These are phyloP conservation scores for Monosporascus ibericus DNA, from an alignment of 2,329 filamentous ascomycete species.

Conservation along the genomic window DNA sequence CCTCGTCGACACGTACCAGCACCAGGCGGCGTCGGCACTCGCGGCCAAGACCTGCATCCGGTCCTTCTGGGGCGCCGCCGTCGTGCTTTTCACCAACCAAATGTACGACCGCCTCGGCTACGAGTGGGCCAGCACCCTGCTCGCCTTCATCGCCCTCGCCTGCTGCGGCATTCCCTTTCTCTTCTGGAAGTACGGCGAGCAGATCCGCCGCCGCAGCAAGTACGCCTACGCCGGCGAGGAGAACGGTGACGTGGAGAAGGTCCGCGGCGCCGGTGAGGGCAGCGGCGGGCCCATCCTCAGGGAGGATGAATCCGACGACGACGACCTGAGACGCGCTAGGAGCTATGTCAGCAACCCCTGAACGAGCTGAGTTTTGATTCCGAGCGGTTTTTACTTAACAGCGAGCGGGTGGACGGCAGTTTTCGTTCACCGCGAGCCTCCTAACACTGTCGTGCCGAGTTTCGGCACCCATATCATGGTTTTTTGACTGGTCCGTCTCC, in stretches of 20 bases:
- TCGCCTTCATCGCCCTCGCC: slow-evolving; percentile 67
- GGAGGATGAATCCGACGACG: slow-evolving; percentile 28
- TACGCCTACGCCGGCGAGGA: slow-evolving; percentile 66
- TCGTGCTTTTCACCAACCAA: slow-evolving; percentile 74
- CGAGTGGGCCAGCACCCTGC: slow-evolving; percentile 68
- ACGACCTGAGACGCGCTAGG: slow-evolving; percentile 36
- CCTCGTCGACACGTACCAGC: slow-evolving; percentile 57
- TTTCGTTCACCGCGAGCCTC: too few species aligned
- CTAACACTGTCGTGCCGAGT: too few species aligned
- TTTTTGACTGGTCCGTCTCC: too few species aligned
- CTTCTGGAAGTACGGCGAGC: slow-evolving; percentile 72
- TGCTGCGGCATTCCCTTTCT: slow-evolving; percentile 80
- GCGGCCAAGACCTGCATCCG: slow-evolving; percentile 77
- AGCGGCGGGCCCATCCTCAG: slow-evolving; percentile 17
- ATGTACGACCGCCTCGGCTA: slow-evolving; percentile 70
- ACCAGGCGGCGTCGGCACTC: slow-evolving; percentile 73
- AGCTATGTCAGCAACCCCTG: slow-evolving; percentile 43
- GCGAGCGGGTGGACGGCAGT: too few species aligned
- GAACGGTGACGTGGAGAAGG: slow-evolving; percentile 26
- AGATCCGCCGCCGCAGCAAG: slow-evolving; percentile 61
- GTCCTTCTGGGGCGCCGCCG: slow-evolving; percentile 71
- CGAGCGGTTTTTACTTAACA: too few species aligned
- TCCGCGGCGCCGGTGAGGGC: slow-evolving; percentile 29
- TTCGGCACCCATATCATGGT: too few species aligned
- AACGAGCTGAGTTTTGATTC: slow-evolving; percentile 15